Evolutionary conservation across 2,329 filamentous ascomycete genomes (phyloP).

Genomic region (Escovopsis sp.): DNA sequence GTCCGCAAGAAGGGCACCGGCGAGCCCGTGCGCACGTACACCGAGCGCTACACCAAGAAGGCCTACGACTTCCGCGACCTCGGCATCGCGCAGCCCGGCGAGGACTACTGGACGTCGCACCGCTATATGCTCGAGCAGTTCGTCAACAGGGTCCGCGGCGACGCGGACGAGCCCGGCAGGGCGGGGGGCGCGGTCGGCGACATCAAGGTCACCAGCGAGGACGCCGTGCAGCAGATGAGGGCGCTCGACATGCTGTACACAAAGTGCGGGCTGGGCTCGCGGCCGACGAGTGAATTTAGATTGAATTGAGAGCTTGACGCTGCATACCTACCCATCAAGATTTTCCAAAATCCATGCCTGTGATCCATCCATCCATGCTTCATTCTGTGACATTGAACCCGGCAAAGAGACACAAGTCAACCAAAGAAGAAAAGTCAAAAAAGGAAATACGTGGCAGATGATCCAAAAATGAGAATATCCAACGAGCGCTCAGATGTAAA

Average conservation of each 20-base stretch:
- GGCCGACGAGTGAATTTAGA: constrained; percentile 5
- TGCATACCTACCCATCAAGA: no score
- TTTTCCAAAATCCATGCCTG: no score
- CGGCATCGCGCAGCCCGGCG: constrained; percentile 15
- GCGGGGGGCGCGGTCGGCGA: constrained; percentile 17
- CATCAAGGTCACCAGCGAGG: constrained; percentile 19
- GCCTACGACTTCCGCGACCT: constrained; percentile 21
- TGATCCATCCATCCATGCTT: no score
- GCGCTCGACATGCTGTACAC: constrained; percentile 32
- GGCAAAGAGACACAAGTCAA: no score
- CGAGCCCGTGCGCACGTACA: constrained; percentile 1
- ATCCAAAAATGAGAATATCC: no score
- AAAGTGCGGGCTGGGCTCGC: constrained; percentile 15
- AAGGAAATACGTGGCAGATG: no score
- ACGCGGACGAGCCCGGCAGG: constrained; percentile 7
- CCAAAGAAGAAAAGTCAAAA: no score
- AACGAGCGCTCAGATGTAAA: constrained; percentile 22
- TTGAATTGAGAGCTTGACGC: not conserved
- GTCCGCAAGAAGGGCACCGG: not conserved
- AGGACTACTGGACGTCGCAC: constrained; percentile 29
- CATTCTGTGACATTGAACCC: no score
- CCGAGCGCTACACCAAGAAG: constrained; percentile 16
- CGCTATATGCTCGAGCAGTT: constrained; percentile 34
- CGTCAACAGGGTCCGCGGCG: constrained; percentile 27
- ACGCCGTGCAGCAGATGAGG: constrained; percentile 29